These are phyloP conservation scores for Penicillium paradoxum DNA, from an alignment of 495 filamentous ascomycete genomes.

Conservation along the genomic window DNA sequence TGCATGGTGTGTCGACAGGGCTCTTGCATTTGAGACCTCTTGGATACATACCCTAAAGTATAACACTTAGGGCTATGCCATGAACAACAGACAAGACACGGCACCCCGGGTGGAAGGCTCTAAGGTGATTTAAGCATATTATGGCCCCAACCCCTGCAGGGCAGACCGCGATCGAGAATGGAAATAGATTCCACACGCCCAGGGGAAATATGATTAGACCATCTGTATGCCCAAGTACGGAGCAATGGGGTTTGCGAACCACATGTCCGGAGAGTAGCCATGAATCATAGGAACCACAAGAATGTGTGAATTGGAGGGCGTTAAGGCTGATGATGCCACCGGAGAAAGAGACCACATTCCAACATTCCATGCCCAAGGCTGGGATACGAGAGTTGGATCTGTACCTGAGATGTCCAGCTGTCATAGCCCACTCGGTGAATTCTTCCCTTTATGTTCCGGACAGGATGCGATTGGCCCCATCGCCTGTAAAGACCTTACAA, in stretches of 20 bases:
- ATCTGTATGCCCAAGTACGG: no score
- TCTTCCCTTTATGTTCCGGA: constrained; percentile 16
- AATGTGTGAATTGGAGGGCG: background rate
- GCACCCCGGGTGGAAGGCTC: background rate
- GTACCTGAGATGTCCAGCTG: background rate
- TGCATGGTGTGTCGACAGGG: background rate
- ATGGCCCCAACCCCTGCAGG: background rate
- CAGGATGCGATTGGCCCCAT: constrained; percentile 15
- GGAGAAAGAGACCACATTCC: background rate
- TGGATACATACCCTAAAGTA: background rate
- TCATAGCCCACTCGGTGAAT: constrained; percentile 14
- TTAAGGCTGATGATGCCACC: background rate
- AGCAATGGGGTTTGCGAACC: background rate
- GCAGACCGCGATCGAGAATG: background rate
- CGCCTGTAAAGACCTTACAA: constrained; percentile 9
- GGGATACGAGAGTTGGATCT: background rate
- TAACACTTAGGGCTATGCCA: no score
- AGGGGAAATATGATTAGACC: no score
- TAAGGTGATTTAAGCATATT: background rate
- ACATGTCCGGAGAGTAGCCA: background rate
- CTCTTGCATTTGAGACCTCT: background rate
- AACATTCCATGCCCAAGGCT: constrained; percentile 8
- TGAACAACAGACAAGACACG: no score
- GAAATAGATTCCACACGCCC: background rate
- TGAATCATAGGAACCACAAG: background rate